Conservation (phyloP, 1,284 basidiomycete genomes). For the Cystobasidium pallidum region DNA sequence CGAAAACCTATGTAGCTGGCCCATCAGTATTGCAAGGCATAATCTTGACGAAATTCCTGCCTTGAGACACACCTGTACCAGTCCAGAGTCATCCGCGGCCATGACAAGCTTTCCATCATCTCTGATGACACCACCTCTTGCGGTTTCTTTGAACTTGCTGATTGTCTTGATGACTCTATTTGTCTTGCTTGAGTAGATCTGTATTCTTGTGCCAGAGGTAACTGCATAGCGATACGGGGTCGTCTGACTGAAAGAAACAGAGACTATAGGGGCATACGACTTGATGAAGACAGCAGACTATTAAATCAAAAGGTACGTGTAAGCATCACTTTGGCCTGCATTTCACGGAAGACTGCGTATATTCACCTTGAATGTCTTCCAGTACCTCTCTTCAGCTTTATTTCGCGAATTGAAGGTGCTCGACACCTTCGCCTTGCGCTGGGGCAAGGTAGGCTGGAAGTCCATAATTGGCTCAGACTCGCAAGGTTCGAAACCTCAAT, state of each 20-base stretch:
- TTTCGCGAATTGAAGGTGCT: slow-evolving; percentile 26
- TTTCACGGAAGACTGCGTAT: too few species aligned
- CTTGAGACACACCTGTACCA: slow-evolving; percentile 73
- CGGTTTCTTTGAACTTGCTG: slow-evolving; percentile 93
- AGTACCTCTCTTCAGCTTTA: slow-evolving; percentile 39
- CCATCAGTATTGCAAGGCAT: slow-evolving; percentile 10
- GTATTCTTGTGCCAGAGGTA: slow-evolving; percentile 88
- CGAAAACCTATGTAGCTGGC: slow-evolving; percentile 73
- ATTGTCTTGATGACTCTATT: slow-evolving; percentile 96
- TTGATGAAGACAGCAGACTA: slow-evolving; percentile 84
- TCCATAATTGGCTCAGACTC: slow-evolving; percentile 9
- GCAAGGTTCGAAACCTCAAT: background rate
- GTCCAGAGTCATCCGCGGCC: slow-evolving; percentile 90
- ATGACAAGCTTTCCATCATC: slow-evolving; percentile 92
- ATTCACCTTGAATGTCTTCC: slow-evolving; percentile 38
- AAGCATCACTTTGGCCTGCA: background rate
- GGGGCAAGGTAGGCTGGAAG: slow-evolving; percentile 30
- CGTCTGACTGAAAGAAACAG: slow-evolving; percentile 81
- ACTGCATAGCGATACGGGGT: slow-evolving; percentile 93
- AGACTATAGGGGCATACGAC: slow-evolving; percentile 90
- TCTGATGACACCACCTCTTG: slow-evolving; percentile 81
- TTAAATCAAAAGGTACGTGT: background rate
- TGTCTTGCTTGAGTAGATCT: slow-evolving; percentile 93
- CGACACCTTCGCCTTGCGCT: slow-evolving; percentile 32
- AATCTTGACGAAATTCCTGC: slow-evolving; percentile 44